Percentiles rank a stretch among this genome's conserved stretches.
Evolutionary conservation across 2,329 filamentous ascomycete species (phyloP).

Genomic region (Monilinia polystroma): DNA sequence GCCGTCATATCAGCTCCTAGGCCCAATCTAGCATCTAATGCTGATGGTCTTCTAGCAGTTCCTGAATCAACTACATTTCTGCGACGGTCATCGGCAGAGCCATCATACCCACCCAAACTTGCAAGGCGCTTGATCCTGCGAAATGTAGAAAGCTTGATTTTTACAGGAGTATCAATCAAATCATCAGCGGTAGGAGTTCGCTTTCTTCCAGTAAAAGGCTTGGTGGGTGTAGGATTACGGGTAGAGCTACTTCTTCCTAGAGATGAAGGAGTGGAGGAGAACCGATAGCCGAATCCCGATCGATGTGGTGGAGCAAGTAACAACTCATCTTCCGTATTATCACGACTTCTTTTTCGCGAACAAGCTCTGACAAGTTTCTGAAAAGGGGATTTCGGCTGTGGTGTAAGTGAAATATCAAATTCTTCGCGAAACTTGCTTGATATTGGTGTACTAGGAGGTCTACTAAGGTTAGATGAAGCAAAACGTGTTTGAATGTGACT

Average conservation of each 20-base stretch:
- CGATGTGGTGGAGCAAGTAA: constrained; percentile 13
- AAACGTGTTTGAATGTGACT: constrained; percentile 33
- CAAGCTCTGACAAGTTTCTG: constrained; percentile 22
- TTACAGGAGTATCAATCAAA: constrained; percentile 14
- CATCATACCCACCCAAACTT: constrained; percentile 22
- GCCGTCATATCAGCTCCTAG: constrained; percentile 5
- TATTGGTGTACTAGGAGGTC: constrained; percentile 32
- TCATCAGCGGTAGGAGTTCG: constrained; percentile 2
- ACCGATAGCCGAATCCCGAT: constrained; percentile 28
- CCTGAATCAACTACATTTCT: background rate
- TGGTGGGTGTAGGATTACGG: background rate
- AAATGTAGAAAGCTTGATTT: constrained; percentile 16
- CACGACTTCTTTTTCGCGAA: constrained; percentile 13
- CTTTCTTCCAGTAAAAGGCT: background rate
- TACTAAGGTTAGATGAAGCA: constrained; percentile 27
- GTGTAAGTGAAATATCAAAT: constrained; percentile 29
- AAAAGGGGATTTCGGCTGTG: constrained; percentile 18
- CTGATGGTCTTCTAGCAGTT: background rate
- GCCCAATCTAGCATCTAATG: constrained; percentile 7
- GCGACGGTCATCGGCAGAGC: constrained; percentile 5
- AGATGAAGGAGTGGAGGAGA: constrained; percentile 8
- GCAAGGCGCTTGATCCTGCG: constrained; percentile 16
- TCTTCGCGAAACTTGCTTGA: constrained; percentile 39
- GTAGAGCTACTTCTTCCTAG: background rate
- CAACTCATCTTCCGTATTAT: constrained; percentile 4